These are phyloP conservation scores for Trypanosoma scelopori DNA, from an alignment of 208 protist genomes.

Conservation along the genomic window DNA sequence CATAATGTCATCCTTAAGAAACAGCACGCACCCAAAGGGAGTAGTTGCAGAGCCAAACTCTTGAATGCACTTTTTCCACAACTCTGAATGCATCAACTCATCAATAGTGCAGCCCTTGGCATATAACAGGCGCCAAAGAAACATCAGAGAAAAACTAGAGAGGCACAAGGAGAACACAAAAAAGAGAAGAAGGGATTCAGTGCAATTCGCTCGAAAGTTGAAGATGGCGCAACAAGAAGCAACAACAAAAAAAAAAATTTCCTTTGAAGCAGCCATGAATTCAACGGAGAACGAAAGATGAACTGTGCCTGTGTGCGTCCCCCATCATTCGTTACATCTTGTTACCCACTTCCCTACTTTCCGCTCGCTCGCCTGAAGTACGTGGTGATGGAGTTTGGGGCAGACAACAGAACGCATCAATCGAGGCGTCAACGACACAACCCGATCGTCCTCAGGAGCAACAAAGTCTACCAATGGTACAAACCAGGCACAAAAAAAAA, in stretches of 20 bases:
- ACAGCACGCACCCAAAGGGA: conserved; percentile 24
- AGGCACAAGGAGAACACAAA: not conserved
- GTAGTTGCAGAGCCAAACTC: not conserved
- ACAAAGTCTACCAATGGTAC: no score
- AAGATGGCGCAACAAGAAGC: not conserved
- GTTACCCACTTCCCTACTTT: no score
- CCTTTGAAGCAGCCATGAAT: not conserved
- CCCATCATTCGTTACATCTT: no score
- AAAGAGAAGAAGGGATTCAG: conserved; percentile 1
- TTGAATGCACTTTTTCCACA: not conserved
- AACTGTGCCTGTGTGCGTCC: no score
- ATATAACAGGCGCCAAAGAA: conserved; percentile 26
- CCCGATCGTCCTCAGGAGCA: no score
- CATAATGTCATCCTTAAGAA: conserved; percentile 25
- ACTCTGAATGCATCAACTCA: conserved; percentile 5
- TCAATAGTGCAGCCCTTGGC: conserved; percentile 11
- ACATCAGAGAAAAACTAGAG: conserved; percentile 2
- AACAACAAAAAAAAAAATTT: not conserved
- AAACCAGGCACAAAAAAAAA: no score
- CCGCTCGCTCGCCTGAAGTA: no score
- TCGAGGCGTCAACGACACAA: no score
- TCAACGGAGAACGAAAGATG: no score
- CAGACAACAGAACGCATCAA: no score
- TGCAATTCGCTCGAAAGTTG: not conserved
- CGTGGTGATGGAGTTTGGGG: no score